Evolutionary conservation across 1,284 basidiomycete genomes (phyloP).

Genomic region (Trametes versicolor): DNA sequence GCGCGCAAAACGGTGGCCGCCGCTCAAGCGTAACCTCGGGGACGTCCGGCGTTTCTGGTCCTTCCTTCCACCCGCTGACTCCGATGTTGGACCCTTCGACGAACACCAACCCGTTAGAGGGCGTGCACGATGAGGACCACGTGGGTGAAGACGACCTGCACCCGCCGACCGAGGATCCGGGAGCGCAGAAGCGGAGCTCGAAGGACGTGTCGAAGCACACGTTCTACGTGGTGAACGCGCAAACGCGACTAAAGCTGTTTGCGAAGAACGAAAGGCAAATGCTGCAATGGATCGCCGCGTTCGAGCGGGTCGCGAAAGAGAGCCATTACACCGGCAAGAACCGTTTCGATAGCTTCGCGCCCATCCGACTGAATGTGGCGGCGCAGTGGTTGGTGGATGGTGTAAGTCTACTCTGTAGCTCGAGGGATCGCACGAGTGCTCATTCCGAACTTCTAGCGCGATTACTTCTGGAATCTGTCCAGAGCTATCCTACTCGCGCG

Average conservation of each 20-base stretch:
- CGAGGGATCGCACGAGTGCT: neutral
- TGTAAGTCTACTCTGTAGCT: conserved; percentile 53
- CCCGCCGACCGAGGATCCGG: conserved; percentile 30
- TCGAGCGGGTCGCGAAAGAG: conserved; percentile 84
- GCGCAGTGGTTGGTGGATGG: conserved; percentile 99
- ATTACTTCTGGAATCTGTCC: conserved; percentile 98
- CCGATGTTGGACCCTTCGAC: conserved; percentile 81
- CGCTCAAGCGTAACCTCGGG: conserved; percentile 46
- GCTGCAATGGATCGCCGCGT: conserved; percentile 95
- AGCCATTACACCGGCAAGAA: conserved; percentile 87
- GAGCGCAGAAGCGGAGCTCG: conserved; percentile 51
- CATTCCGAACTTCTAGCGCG: conserved; percentile 64
- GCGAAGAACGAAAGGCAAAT: conserved; percentile 97
- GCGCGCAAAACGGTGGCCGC: conserved; percentile 11
- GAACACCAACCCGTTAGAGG: conserved; percentile 65
- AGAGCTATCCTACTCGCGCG: conserved; percentile 92
- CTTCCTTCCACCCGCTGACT: conserved; percentile 51
- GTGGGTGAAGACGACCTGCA: conserved; percentile 40
- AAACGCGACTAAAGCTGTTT: conserved; percentile 88
- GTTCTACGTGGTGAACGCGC: conserved; percentile 94
- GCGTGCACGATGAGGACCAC: conserved; percentile 24
- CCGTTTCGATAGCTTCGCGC: conserved; percentile 94
- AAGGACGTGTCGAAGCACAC: conserved; percentile 88
- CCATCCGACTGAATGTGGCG: conserved; percentile 91
- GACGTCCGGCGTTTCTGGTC: conserved; percentile 34